Evolutionary conservation across 2,329 filamentous ascomycete species (phyloP).

Genomic region (Aspergillaceae sp.): DNA sequence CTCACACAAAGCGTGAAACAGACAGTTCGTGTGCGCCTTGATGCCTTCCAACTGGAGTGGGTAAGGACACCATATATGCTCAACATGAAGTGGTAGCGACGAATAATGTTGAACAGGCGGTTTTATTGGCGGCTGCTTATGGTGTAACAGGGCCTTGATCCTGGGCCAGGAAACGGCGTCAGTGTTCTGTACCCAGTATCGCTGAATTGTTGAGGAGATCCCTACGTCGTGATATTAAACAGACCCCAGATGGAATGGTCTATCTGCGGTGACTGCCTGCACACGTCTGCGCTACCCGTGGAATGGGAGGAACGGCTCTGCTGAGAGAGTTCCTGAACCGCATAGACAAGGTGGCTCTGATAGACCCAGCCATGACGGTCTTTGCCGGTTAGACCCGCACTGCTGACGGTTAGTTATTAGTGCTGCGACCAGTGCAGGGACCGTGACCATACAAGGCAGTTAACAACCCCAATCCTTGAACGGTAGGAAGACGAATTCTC

Average conservation of each 20-base stretch:
- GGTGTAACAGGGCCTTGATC: background rate
- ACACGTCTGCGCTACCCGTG: conserved; percentile 11
- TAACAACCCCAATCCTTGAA: conserved; percentile 25
- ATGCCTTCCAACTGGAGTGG: conserved; percentile 7
- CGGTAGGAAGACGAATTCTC: conserved; percentile 19
- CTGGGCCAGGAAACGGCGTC: background rate
- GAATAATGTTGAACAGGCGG: conserved; percentile 8
- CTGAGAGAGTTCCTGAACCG: conserved; percentile 15
- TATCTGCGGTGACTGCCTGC: conserved; percentile 6
- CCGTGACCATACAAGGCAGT: conserved; percentile 18
- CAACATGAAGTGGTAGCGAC: conserved; percentile 2
- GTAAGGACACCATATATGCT: conserved; percentile 16
- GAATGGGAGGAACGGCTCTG: conserved; percentile 4
- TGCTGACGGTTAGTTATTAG: conserved; percentile 4
- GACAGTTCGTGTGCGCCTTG: conserved; percentile 10
- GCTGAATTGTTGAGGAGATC: background rate
- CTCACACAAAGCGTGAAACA: conserved; percentile 13
- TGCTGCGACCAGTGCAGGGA: background rate
- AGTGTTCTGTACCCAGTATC: background rate
- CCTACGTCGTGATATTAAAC: conserved; percentile 20
- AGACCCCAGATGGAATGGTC: conserved; percentile 17
- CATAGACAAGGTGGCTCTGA: conserved; percentile 18
- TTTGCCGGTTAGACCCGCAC: conserved; percentile 24
- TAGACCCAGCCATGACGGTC: conserved; percentile 24
- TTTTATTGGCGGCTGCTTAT: conserved; percentile 12